Conservation (phyloP, 192 early-diverging fungal genomes). For the Geranomyces michiganensis region DNA sequence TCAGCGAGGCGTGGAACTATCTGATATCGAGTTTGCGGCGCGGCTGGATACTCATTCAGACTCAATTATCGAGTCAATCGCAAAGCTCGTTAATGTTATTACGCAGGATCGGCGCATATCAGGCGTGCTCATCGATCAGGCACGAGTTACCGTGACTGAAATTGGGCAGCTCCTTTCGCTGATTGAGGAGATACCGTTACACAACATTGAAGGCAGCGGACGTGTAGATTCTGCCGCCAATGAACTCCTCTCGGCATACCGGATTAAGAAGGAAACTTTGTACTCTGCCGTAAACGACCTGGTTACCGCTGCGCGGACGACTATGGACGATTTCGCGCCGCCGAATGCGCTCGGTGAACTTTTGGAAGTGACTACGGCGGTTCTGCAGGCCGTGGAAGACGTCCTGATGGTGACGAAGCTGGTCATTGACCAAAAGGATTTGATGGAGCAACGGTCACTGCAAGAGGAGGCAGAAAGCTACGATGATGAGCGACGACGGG, state of each 20-base stretch:
- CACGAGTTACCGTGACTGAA: conserved; percentile 47
- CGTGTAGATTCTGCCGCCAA: conserved; percentile 19
- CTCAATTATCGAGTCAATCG: conserved; percentile 39
- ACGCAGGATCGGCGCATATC: conserved; percentile 35
- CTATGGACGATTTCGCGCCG: conserved; percentile 62
- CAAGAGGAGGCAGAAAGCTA: conserved; percentile 40
- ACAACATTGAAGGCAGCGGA: conserved; percentile 24
- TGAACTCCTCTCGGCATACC: conserved; percentile 40
- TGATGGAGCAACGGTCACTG: conserved; percentile 43
- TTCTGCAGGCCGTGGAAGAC: conserved; percentile 58
- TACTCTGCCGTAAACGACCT: conserved; percentile 48
- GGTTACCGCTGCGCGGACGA: conserved; percentile 59
- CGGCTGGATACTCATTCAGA: conserved; percentile 46
- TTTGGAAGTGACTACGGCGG: conserved; percentile 49
- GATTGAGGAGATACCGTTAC: conserved; percentile 51
- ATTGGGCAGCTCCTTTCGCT: conserved; percentile 53
- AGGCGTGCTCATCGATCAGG: conserved; percentile 45
- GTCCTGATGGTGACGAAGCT: conserved; percentile 55
- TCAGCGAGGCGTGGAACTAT: conserved; percentile 37
- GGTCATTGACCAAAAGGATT: conserved; percentile 55
- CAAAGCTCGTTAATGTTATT: conserved; percentile 42
- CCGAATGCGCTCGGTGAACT: conserved; percentile 56
- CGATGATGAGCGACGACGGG: conserved; percentile 24
- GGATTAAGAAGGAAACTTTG: conserved; percentile 42
- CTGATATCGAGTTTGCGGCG: conserved; percentile 42